Conservation (phyloP, 306 rosid genomes). For the Geum urbanum region DNA sequence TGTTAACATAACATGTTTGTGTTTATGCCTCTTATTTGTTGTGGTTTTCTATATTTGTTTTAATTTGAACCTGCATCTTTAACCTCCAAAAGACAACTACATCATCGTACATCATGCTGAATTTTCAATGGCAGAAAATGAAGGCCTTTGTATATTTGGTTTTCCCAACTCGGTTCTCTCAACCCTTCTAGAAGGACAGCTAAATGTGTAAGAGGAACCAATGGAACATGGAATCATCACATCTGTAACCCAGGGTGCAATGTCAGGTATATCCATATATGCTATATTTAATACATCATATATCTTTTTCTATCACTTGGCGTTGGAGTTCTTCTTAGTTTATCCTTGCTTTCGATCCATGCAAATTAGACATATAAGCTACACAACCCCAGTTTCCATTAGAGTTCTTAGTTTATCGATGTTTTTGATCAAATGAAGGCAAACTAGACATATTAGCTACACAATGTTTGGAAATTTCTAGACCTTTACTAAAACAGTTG, state of each 20-base stretch:
- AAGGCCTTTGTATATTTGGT: conserved; percentile 78
- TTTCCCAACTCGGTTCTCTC: conserved; percentile 64
- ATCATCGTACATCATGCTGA: no score
- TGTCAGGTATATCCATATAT: conserved; percentile 56
- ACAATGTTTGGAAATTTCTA: no score
- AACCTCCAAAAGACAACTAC: neutral
- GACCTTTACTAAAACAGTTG: no score
- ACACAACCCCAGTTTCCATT: no score
- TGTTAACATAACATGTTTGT: neutral
- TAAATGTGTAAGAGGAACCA: conserved; percentile 48
- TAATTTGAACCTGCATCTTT: neutral
- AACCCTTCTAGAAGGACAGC: conserved; percentile 42
- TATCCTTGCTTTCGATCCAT: no score
- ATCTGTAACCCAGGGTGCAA: conserved; percentile 84
- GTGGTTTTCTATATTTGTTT: neutral
- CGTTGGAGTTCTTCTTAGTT: no score
- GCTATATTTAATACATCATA: no score
- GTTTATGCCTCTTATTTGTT: neutral
- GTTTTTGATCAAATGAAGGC: no score
- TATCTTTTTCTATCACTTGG: no score
- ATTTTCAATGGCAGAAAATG: conserved; percentile 49
- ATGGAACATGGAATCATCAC: conserved; percentile 75
- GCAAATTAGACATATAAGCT: no score
- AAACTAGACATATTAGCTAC: no score
- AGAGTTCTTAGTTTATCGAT: no score